Evolutionary conservation across 305 asterid genomes (phyloP).

Genomic region (Fraxinus sp.): DNA sequence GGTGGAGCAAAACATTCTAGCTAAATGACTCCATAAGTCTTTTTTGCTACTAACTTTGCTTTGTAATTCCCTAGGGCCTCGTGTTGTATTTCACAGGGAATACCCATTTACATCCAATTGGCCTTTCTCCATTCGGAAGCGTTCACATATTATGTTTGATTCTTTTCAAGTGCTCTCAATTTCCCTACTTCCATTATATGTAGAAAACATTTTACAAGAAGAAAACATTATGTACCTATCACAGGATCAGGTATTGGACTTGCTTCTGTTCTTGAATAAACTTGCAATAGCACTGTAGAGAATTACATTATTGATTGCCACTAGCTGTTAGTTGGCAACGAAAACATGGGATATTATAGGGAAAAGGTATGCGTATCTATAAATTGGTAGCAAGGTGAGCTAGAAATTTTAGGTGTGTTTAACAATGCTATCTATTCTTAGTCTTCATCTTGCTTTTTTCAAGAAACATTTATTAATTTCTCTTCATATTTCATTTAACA

Average conservation of each 20-base stretch:
- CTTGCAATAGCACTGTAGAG: neutral
- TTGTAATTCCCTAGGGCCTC: neutral
- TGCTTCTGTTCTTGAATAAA: neutral
- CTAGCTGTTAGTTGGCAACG: neutral
- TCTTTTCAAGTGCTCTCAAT: neutral
- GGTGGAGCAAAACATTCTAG: neutral
- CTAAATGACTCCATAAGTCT: neutral
- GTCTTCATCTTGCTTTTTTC: neutral
- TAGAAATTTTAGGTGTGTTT: neutral
- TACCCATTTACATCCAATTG: neutral
- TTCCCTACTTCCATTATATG: neutral
- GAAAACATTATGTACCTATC: neutral
- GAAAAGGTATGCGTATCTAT: neutral
- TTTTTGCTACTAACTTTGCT: neutral
- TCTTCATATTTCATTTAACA: too few relatives aligned
- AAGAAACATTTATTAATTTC: neutral
- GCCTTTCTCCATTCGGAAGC: neutral
- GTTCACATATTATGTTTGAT: neutral
- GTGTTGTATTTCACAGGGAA: neutral
- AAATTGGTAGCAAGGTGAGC: neutral
- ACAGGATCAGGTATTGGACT: neutral
- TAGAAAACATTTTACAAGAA: neutral
- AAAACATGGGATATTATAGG: neutral
- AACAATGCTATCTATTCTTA: neutral
- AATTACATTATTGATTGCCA: neutral